Evolutionary conservation across 805 yeast genomes (phyloP).

Genomic region (Pichia gijzeniarum): DNA sequence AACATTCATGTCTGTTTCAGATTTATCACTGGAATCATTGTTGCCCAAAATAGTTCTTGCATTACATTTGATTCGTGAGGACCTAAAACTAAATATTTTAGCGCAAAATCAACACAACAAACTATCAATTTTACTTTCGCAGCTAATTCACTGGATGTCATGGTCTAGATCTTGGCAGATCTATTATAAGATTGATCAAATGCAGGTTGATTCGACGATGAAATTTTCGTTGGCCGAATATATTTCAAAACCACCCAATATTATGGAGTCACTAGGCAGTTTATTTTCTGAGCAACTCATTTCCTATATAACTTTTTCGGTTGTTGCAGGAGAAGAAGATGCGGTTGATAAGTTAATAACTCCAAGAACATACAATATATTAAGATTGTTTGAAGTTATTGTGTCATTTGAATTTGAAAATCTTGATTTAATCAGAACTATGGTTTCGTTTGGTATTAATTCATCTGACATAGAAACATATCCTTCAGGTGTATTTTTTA

Average conservation of each 20-base stretch:
- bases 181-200: conserved; percentile 41
- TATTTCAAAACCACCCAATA: conserved; percentile 52
- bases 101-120: conserved; percentile 30
- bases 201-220: conserved; percentile 33
- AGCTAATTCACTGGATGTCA: conserved; percentile 59
- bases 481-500: conserved; percentile 66
- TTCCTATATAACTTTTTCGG: conserved; percentile 60
- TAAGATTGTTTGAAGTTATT: conserved; percentile 56
- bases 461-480: conserved; percentile 52
- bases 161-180: conserved; percentile 65
- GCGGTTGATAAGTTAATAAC: conserved; percentile 52
- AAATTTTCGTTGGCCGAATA: conserved; percentile 39
- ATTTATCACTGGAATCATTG: conserved; percentile 33
- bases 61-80: conserved; percentile 75
- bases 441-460: conserved; percentile 52
- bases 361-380: conserved; percentile 56
- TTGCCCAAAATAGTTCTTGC: conserved; percentile 60
- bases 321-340: conserved; percentile 56
- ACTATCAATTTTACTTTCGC: conserved; percentile 52
- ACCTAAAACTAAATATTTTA: conserved; percentile 51
- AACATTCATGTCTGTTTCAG: neutral
- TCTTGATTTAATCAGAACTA: conserved; percentile 50
- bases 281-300: conserved; percentile 40
- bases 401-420: conserved; percentile 48
- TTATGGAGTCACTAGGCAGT: conserved; percentile 50